These are phyloP conservation scores for Fusarium sp. DNA, from an alignment of 2,329 filamentous ascomycete species.

Conservation along the genomic window DNA sequence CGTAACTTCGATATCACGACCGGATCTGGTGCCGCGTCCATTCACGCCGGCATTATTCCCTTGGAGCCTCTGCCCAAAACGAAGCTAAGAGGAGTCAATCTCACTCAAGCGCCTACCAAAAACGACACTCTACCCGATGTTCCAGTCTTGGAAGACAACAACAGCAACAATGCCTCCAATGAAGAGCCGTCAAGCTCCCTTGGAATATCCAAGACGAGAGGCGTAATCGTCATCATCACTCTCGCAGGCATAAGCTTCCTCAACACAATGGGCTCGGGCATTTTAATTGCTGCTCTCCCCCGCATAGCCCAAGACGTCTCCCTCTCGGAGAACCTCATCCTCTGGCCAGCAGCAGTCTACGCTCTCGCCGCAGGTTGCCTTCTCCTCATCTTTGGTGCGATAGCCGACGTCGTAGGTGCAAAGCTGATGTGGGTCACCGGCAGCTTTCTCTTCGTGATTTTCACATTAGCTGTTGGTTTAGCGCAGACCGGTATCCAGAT, in stretches of 20 bases:
- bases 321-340: conserved; percentile 32
- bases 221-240: conserved; percentile 25
- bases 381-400: conserved; percentile 52
- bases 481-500: conserved; percentile 51
- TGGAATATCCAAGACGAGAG: conserved; percentile 18
- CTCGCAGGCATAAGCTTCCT: conserved; percentile 39
- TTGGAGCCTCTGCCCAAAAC: neutral
- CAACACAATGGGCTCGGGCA: conserved; percentile 43
- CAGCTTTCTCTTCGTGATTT: conserved; percentile 48
- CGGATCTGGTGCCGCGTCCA: neutral
- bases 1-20: conserved; percentile 1
- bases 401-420: conserved; percentile 53
- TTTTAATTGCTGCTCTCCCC: conserved; percentile 39
- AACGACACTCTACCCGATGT: neutral
- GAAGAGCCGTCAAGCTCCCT: neutral
- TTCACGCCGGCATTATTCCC: conserved; percentile 8
- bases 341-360: conserved; percentile 42
- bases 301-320: conserved; percentile 35
- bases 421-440: conserved; percentile 51
- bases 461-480: conserved; percentile 51
- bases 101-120: neutral
- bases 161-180: neutral
- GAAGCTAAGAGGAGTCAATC: neutral
- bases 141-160: fast-evolving
- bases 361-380: conserved; percentile 35